These are phyloP conservation scores for Spiromastix sp. DNA, from an alignment of 2,329 filamentous ascomycete genomes.

Conservation along the genomic window DNA sequence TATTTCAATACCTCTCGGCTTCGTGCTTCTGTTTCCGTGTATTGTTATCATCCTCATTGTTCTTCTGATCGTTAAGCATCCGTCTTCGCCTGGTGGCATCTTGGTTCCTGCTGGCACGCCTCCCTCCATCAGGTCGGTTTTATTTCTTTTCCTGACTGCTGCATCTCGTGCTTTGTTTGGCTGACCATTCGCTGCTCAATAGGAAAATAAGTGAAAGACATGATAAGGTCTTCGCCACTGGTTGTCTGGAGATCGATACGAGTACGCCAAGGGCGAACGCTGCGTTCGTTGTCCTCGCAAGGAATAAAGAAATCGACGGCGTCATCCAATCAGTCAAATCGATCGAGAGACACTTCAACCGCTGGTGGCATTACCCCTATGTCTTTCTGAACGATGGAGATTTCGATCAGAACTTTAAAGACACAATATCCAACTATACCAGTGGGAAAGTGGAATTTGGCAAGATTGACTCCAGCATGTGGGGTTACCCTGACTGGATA, in stretches of 20 bases:
- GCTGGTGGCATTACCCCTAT: slow-evolving; percentile 97
- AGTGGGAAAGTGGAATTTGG: slow-evolving; percentile 82
- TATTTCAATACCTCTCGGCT: slow-evolving; percentile 82
- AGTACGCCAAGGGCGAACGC: slow-evolving; percentile 78
- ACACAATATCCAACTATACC: slow-evolving; percentile 81
- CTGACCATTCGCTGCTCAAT: slow-evolving; percentile 13
- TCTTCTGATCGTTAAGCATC: slow-evolving; percentile 79
- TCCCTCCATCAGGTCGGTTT: slow-evolving; percentile 71
- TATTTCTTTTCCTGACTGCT: neutral
- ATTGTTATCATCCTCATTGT: slow-evolving; percentile 87
- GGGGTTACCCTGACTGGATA: slow-evolving; percentile 96
- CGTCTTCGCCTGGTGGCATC: slow-evolving; percentile 69
- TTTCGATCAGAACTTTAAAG: slow-evolving; percentile 90
- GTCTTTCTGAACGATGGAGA: slow-evolving; percentile 97
- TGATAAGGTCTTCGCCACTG: slow-evolving; percentile 90
- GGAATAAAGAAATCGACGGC: slow-evolving; percentile 93
- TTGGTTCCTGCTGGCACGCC: slow-evolving; percentile 81
- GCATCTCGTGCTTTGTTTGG: neutral
- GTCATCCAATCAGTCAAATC: slow-evolving; percentile 96
- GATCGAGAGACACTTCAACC: slow-evolving; percentile 96
- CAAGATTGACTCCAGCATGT: slow-evolving; percentile 80
- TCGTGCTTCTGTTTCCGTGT: slow-evolving; percentile 85
- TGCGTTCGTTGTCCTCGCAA: slow-evolving; percentile 86
- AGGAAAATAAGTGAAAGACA: slow-evolving; percentile 96
- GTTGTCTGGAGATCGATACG: slow-evolving; percentile 68